A percentile compares a stretch with the other conserved stretches of the same genome.
These are phyloP conservation scores for Sparassis latifolia DNA, from an alignment of 1,284 basidiomycete species.

Conservation along the genomic window DNA sequence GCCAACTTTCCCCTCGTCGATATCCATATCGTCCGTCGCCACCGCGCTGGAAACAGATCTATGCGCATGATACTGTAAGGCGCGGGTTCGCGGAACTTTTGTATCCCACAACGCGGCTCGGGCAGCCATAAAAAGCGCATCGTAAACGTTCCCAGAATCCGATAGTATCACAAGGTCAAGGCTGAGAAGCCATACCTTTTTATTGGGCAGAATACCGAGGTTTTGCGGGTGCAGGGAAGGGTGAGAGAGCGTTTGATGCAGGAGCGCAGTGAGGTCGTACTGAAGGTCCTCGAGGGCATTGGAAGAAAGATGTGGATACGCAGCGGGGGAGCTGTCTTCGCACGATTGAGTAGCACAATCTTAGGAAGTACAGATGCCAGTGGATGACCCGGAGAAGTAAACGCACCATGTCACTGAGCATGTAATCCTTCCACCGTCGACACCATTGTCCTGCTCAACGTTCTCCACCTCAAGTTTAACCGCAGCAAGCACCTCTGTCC, in stretches of 20 bases:
- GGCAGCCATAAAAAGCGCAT: slow-evolving; percentile 71
- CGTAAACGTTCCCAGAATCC: slow-evolving; percentile 67
- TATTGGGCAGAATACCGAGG: slow-evolving; percentile 53
- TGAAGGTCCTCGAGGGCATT: slow-evolving; percentile 66
- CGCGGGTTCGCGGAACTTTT: slow-evolving; percentile 65
- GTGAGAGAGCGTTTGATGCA: slow-evolving; percentile 57
- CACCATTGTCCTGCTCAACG: slow-evolving; percentile 37
- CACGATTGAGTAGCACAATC: slow-evolving; percentile 20
- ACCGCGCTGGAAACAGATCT: slow-evolving; percentile 13
- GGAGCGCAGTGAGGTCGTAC: slow-evolving; percentile 52
- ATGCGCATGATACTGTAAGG: slow-evolving; percentile 47
- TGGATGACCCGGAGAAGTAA: background rate
- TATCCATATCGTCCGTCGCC: slow-evolving; percentile 31
- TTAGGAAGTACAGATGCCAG: background rate
- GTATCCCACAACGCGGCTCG: slow-evolving; percentile 76
- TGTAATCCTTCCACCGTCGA: slow-evolving; percentile 51
- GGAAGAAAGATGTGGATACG: slow-evolving; percentile 62
- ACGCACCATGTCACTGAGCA: slow-evolving; percentile 73
- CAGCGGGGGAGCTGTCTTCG: slow-evolving; percentile 64
- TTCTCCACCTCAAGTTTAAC: slow-evolving; percentile 70
- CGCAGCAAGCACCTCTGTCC: slow-evolving; percentile 65
- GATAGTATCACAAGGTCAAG: slow-evolving; percentile 66
- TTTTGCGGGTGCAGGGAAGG: slow-evolving; percentile 54
- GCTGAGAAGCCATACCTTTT: slow-evolving; percentile 64
- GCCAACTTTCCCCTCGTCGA: slow-evolving; percentile 45